These are phyloP conservation scores for Fusarium poae DNA, from an alignment of 2,329 filamentous ascomycete genomes.

Conservation along the genomic window DNA sequence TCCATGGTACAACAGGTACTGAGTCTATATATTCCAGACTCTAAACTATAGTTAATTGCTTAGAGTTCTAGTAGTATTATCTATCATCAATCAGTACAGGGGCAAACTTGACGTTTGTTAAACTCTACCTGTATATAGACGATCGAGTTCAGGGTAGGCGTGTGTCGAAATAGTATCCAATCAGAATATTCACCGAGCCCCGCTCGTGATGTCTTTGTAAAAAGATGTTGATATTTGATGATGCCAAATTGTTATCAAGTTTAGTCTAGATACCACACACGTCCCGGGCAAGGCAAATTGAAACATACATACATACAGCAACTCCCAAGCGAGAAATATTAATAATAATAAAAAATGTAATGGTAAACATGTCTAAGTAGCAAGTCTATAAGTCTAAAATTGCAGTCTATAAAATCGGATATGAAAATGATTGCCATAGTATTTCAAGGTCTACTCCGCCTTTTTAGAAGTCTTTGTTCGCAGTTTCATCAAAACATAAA, in stretches of 20 bases:
- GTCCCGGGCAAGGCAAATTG: neutral
- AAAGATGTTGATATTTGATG: too few species aligned
- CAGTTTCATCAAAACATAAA: constrained; percentile 63
- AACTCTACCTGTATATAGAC: neutral
- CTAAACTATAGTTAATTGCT: too few species aligned
- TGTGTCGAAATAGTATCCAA: neutral
- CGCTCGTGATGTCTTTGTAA: too few species aligned
- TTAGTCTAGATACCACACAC: too few species aligned
- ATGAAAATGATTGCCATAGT: too few species aligned
- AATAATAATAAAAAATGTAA: neutral
- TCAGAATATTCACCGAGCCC: neutral
- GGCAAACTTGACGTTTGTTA: too few species aligned
- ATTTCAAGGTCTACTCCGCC: constrained; percentile 51
- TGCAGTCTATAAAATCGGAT: constrained; percentile 5
- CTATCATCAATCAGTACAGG: too few species aligned
- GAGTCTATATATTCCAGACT: too few species aligned
- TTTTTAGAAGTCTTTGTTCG: constrained; percentile 63
- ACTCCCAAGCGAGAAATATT: neutral
- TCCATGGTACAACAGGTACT: too few species aligned
- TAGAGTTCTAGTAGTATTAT: too few species aligned
- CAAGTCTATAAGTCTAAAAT: neutral
- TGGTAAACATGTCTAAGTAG: neutral
- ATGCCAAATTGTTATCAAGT: too few species aligned
- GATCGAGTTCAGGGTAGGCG: neutral
- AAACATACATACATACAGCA: neutral